phyloP scores from a whole-genome alignment of 108 stramenopile genomes.

The Cyclotella sp. region DNA sequence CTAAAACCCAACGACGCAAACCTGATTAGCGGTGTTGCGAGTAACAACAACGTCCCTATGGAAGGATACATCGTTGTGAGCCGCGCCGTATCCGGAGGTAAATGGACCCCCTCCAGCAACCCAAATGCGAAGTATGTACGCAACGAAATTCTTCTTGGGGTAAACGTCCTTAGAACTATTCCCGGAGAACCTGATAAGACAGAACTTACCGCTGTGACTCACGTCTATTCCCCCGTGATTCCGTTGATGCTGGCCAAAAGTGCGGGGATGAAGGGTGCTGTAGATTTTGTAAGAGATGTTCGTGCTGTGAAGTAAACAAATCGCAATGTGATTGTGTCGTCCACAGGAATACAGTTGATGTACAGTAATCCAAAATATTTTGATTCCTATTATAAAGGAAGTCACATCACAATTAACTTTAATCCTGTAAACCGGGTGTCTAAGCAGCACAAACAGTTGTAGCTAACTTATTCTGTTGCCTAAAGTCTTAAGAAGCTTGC shows the following conservation, averaged over 20 bases:
- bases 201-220: conserved; percentile 79
- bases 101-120: conserved; percentile 28
- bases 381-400: too few relatives aligned
- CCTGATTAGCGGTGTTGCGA: neutral
- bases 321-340: too few relatives aligned
- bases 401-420: too few relatives aligned
- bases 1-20: conserved; percentile 40
- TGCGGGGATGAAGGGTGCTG: conserved; percentile 79
- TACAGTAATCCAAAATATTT: too few relatives aligned
- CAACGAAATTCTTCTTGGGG: conserved; percentile 85
- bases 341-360: too few relatives aligned
- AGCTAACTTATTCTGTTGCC: too few relatives aligned
- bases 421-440: too few relatives aligned
- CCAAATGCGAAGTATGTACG: conserved; percentile 37
- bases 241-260: conserved; percentile 74
- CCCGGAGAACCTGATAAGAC: conserved; percentile 64
- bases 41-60: conserved; percentile 2
- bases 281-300: conserved; percentile 86
- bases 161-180: conserved; percentile 72
- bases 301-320: conserved; percentile 45
- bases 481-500: too few relatives aligned
- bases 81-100: conserved; percentile 63
- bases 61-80: conserved; percentile 83
- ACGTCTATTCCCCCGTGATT: conserved; percentile 78
- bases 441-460: too few relatives aligned